These are phyloP conservation scores for Paecilomyces fulvus DNA, from an alignment of 2,329 filamentous ascomycete genomes.

Conservation along the genomic window DNA sequence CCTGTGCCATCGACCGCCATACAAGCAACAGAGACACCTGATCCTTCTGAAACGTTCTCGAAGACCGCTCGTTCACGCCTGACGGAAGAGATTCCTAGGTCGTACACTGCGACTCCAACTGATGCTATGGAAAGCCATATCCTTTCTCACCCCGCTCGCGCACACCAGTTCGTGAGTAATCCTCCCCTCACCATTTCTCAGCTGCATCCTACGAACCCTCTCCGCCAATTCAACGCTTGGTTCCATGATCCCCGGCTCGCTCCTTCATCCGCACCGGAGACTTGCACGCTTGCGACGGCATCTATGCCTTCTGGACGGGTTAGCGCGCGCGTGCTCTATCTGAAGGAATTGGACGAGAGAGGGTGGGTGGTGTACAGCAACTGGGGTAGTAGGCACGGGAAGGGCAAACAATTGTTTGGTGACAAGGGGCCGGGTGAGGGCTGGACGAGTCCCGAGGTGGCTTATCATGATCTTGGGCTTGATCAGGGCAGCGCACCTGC, in stretches of 20 bases:
- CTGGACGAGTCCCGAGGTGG: constrained; percentile 5
- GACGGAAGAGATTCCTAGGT: constrained; percentile 11
- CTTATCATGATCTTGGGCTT: not conserved
- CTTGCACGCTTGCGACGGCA: constrained; percentile 79
- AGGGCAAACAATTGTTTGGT: constrained; percentile 35
- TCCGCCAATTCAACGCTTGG: constrained; percentile 83
- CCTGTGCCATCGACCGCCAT: constrained; percentile 7
- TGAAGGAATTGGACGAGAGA: constrained; percentile 78
- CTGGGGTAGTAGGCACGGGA: constrained; percentile 60
- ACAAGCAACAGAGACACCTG: constrained; percentile 8
- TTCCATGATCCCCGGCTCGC: constrained; percentile 62
- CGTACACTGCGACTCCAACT: constrained; percentile 27
- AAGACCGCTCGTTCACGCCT: constrained; percentile 3
- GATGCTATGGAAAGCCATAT: constrained; percentile 25
- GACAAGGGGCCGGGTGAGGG: constrained; percentile 4
- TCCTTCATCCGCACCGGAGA: constrained; percentile 68
- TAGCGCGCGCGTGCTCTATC: constrained; percentile 77
- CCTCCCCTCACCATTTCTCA: constrained; percentile 34
- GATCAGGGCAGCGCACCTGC: constrained; percentile 38
- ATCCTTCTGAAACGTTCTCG: constrained; percentile 6
- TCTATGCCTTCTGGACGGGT: constrained; percentile 75
- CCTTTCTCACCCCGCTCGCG: constrained; percentile 30
- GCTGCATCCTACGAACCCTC: constrained; percentile 46
- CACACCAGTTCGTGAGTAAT: constrained; percentile 36
- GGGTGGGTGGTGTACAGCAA: constrained; percentile 95